Evolutionary conservation across 1,139 yeast species (phyloP), one percentile per base, ranked within the genome.

Genomic region (Sugiyamaella sp.): DNA sequence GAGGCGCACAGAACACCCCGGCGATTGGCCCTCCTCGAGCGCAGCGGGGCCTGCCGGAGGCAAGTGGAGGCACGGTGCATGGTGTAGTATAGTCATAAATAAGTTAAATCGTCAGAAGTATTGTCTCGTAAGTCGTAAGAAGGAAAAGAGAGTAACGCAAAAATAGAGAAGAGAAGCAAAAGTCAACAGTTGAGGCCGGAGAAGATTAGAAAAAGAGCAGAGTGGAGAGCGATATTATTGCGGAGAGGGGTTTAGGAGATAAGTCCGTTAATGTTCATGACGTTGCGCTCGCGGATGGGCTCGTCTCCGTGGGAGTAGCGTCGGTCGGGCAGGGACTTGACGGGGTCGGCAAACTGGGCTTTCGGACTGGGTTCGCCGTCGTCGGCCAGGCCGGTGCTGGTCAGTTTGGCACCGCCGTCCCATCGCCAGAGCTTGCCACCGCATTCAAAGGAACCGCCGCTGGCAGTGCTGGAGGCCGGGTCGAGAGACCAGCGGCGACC

Each of bases 401-500:
- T 46, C 19, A 72, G 66, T 38, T 60, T 55, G 40, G 65, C 60
- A 29, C 62, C 63, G 25, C 76, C 76, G 46, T 73, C 76, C 76
- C 76, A 73, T 22, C 59, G 52, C 70, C 74, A 73, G 25, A 65
- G 59, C 41, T 66, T 66, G 4, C 75, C 76, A n/a, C 67, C 74
- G 49, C 68, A 70, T 56, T 72, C 75, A 56, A 72, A 72, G 39
- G 66, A 71, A 14, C 72, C 72, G 27, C 69, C 71, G 3, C 41
- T 21, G 17, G 33, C 32, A 10, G 58, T 55, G 27, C 35, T 35
- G 17, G 41, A 46, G 20, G 49, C 41, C 16, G 50, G 40, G 22
- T 51, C 54, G 17, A 55, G 51, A 21, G 60, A 53, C 66, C 63
- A 60, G 20, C 61, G 51, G 3, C 63, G 57, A 3, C 69, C 69